Evolutionary conservation across 345 rosid species (phyloP), one percentile per base, ranked within the genome.

Genomic region (Ailanthus altissimus): DNA sequence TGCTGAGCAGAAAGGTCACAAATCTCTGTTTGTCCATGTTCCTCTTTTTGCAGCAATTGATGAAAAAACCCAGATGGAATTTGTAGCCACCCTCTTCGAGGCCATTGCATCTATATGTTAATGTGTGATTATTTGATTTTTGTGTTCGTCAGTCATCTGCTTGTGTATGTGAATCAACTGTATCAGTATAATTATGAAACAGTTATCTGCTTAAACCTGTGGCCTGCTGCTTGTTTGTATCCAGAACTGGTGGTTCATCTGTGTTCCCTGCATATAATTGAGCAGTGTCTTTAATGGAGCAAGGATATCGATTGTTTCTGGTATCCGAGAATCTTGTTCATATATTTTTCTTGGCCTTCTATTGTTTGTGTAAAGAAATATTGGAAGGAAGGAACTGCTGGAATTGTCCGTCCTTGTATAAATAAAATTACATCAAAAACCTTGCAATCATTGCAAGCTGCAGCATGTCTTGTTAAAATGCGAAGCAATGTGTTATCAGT

Each of bases 31-130:
- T 75, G 91, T 91, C 54, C 97, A 89, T 28, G 92, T 91, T 67
- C 97, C 97, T 61, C 80, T 83, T 28, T 93, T 93, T 85, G 83
- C 92, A 57, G 82, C 76, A 80, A 86, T 89, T 70, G 78, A 88
- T 25, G 91, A 89, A 83, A 90, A 87, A n/a, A 86, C 89, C 57
- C 95, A 89, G 69, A 89, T 93, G 94, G 81, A 84, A 61, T 93
- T 93, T 23, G 81, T 75, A 23, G 91, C 83, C 45, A 67, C 93
- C 66, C 88, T 93, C 61, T 66, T 91, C 64, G 91, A 91, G 74
- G 95, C 94, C 63, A 83, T 91, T 66, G 94, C 90, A 76, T 84
- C 89, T 12, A 85, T 88, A 70, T 89, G 91, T 79, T 88, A 72
- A 81, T 77, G 28, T 47, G 61, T 58, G 26, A 45, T 25, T 58